phyloP scores from a whole-genome alignment of 2,329 filamentous ascomycete species.

The Penicillium griseofulvum region DNA sequence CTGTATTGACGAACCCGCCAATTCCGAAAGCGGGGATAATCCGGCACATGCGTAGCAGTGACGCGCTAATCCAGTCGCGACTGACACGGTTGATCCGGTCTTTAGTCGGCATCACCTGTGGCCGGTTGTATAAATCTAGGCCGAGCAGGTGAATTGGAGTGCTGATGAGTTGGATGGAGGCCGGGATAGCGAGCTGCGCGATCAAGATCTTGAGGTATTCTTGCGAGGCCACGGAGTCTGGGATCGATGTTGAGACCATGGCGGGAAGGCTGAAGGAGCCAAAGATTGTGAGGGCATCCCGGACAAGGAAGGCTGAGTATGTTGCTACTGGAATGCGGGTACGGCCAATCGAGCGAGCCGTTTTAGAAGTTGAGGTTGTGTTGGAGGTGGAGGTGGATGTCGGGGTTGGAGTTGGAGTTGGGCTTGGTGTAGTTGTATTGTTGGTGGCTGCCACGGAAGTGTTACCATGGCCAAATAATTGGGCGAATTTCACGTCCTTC shows the following conservation, averaged over 20 bases:
- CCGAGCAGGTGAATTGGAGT: slow-evolving; percentile 82
- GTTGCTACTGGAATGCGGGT: slow-evolving; percentile 48
- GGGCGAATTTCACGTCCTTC: slow-evolving; percentile 82
- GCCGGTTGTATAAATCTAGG: slow-evolving; percentile 78
- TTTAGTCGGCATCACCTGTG: slow-evolving; percentile 43
- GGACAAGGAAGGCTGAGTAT: slow-evolving; percentile 65
- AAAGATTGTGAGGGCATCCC: slow-evolving; percentile 84
- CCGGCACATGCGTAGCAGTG: slow-evolving; percentile 70
- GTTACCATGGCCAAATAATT: slow-evolving; percentile 58
- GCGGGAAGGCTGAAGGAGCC: slow-evolving; percentile 30
- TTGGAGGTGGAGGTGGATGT: slow-evolving; percentile 14
- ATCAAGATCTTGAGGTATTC: slow-evolving; percentile 83
- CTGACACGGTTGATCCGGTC: slow-evolving; percentile 63
- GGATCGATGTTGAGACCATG: slow-evolving; percentile 52
- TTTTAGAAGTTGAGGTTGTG: slow-evolving; percentile 16
- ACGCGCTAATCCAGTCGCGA: slow-evolving; percentile 72
- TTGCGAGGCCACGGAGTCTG: slow-evolving; percentile 70
- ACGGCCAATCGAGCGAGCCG: slow-evolving; percentile 28
- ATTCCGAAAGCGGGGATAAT: slow-evolving; percentile 87
- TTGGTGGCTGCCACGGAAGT: slow-evolving; percentile 8
- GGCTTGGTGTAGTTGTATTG: slow-evolving; percentile 3
- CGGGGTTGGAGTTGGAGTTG: slow-evolving; percentile 5
- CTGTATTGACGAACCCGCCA: slow-evolving; percentile 76
- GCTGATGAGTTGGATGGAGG: slow-evolving; percentile 70
- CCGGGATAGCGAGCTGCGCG: slow-evolving; percentile 77